Base-by-base conservation (phyloP, 192 early-diverging fungal species). In the Coemansia sp. region DNA sequence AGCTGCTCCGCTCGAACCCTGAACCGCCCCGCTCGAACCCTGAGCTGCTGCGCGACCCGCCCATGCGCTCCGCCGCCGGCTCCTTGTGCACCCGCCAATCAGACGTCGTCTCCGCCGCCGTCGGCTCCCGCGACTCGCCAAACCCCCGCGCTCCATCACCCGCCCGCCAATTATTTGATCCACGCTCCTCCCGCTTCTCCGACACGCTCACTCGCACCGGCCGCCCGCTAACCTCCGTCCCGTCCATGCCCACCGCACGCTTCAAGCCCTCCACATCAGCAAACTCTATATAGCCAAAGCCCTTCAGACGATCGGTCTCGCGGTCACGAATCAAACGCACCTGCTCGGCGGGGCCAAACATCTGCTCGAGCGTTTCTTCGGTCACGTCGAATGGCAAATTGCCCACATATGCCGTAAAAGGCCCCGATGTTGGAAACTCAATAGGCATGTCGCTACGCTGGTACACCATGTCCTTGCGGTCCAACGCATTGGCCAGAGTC, bases 281-380 rank as follows among this genome's bases (percentile, higher is more conserved):
- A 72, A 99, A 99, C 85, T 97, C 94, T 55, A 94, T 89, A 80
- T 98, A 99, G 21, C 94, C 95, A 69, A 91, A 98, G 35, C 97
- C 97, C 72, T 95, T 94, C 50, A 89, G 87, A 74, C 86, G 87
- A 39, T 88, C 90, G 55, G 74, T 85, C 23, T 89, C 88, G 53
- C 79, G 88, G 76, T 96, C 93, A 60, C 85, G 85, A 58, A 94
- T 80, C 62, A 99, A 84, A 32, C 94, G 87, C 53, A 97, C 86
- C 21, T 84, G 85, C 62, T 79, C 83, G 61, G 96, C 87, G 86
- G 90, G 35, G 21, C 62, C 69, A 72, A 99, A 97, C 56, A 94
- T 85, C 41, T 76, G 72, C 63, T 85, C 83, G 24, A 99, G 68
- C 74, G 88, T 88, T 5, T 73, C 58, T 57, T 99, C 97, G 49